A percentile compares a stretch with the other conserved stretches of the same genome.
Evolutionary conservation across 768 basidiomycete species (phyloP).

Genomic region (Tricholoma terreum): DNA sequence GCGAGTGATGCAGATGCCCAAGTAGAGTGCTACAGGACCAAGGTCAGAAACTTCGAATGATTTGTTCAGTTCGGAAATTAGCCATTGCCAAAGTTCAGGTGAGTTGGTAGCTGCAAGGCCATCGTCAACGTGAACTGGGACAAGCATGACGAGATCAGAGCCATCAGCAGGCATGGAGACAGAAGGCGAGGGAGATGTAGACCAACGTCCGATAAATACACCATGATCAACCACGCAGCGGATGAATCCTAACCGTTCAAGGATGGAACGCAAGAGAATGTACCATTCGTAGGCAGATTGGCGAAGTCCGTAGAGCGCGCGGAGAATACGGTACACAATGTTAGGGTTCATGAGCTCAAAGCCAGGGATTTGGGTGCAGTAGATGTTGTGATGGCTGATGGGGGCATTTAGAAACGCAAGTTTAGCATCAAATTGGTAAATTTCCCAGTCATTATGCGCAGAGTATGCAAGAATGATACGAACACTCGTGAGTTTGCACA

Average conservation of each 20-base stretch:
- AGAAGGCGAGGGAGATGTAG: slow-evolving; percentile 14
- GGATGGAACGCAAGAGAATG: slow-evolving; percentile 9
- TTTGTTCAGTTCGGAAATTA: slow-evolving; percentile 12
- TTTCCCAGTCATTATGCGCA: slow-evolving; percentile 13
- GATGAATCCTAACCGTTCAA: slow-evolving; percentile 13
- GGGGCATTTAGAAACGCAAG: too few species aligned
- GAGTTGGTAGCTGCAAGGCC: too few species aligned
- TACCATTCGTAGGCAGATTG: slow-evolving; percentile 29
- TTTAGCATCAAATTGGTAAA: too few species aligned
- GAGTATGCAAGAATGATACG: slow-evolving; percentile 29
- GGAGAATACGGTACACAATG: slow-evolving; percentile 13
- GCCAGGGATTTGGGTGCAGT: slow-evolving; percentile 16
- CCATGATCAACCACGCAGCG: slow-evolving; percentile 24
- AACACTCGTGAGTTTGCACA: too few species aligned
- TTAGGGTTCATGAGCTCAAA: slow-evolving; percentile 12
- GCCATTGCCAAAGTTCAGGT: slow-evolving; percentile 14
- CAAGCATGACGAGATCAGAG: slow-evolving; percentile 11
- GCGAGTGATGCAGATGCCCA: not conserved
- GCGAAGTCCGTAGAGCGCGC: slow-evolving; percentile 33
- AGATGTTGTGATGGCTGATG: slow-evolving; percentile 17
- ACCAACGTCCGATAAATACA: slow-evolving; percentile 18
- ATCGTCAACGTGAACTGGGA: too few species aligned
- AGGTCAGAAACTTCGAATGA: not conserved
- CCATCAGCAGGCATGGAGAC: slow-evolving; percentile 17
- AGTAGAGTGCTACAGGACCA: not conserved